Percentiles rank a stretch among this genome's conserved stretches.
phyloP scores from a whole-genome alignment of 441 rosid species.

The Adansonia gregorii region DNA sequence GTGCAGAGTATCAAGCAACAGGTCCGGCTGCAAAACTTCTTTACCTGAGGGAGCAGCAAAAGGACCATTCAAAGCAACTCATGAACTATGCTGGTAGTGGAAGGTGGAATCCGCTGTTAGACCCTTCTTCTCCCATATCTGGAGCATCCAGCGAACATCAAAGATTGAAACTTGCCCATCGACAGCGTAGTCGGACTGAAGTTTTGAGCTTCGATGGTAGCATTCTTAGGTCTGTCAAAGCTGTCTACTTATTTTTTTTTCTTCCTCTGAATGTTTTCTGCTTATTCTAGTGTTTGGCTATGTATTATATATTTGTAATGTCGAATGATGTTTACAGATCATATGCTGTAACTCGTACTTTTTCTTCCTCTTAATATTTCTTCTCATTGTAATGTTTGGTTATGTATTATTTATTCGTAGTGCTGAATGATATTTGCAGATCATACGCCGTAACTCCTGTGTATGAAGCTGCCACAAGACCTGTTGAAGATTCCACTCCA shows the following conservation, averaged over 20 bases:
- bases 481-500: slow-evolving; percentile 61
- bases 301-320: slow-evolving; percentile 6
- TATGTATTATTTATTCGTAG: neutral
- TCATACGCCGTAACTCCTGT: slow-evolving; percentile 78
- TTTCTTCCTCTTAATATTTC: neutral
- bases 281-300: slow-evolving; percentile 8
- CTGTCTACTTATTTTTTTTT: slow-evolving; percentile 22
- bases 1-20: slow-evolving; percentile 93
- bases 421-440: slow-evolving; percentile 49
- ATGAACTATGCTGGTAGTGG: slow-evolving; percentile 88
- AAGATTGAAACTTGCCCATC: slow-evolving; percentile 77
- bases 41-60: slow-evolving; percentile 94
- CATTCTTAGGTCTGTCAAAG: slow-evolving; percentile 77
- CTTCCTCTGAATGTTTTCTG: neutral
- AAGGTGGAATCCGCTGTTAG: slow-evolving; percentile 95
- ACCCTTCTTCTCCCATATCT: slow-evolving; percentile 91
- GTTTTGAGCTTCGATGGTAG: slow-evolving; percentile 98
- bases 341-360: slow-evolving; percentile 50
- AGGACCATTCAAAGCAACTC: slow-evolving; percentile 63
- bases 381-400: slow-evolving; percentile 15
- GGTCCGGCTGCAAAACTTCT: slow-evolving; percentile 96
- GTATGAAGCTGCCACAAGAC: slow-evolving; percentile 71
- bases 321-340: slow-evolving; percentile 59
- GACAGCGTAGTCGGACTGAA: slow-evolving; percentile 83
- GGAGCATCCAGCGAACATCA: slow-evolving; percentile 82